A percentile compares a stretch with the other conserved stretches of the same genome.
Conservation (phyloP, 805 yeast species). For the Suhomyces sp. region DNA sequence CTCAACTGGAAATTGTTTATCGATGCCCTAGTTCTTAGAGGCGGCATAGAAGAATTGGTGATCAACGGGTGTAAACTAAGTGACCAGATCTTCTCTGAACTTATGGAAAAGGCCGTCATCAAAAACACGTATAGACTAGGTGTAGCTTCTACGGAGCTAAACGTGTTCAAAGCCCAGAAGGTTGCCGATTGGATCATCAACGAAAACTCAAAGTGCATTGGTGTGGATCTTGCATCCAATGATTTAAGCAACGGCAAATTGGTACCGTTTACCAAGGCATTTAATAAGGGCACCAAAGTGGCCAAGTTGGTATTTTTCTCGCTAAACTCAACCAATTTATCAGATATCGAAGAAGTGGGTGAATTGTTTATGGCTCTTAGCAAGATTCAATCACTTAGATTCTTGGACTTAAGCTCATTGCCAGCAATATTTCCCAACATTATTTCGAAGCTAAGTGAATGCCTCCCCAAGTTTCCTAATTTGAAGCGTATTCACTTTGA, state of each 20-base stretch:
- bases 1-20: conserved; percentile 56
- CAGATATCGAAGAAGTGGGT: conserved; percentile 36
- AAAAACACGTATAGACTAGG: conserved; percentile 50
- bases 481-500: conserved; percentile 55
- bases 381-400: conserved; percentile 40
- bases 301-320: conserved; percentile 49
- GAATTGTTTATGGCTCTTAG: conserved; percentile 37
- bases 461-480: conserved; percentile 43
- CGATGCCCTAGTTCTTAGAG: conserved; percentile 38
- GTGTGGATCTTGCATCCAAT: conserved; percentile 56
- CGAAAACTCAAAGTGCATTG: conserved; percentile 45
- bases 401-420: conserved; percentile 52
- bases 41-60: conserved; percentile 57
- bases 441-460: conserved; percentile 41
- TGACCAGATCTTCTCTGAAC: conserved; percentile 37
- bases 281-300: conserved; percentile 25
- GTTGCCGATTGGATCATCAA: conserved; percentile 48
- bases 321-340: conserved; percentile 48
- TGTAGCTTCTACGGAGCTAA: conserved; percentile 50
- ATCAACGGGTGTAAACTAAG: conserved; percentile 53
- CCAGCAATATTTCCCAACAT: conserved; percentile 53
- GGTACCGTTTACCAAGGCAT: conserved; percentile 43
- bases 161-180: conserved; percentile 36
- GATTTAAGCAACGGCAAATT: conserved; percentile 48
- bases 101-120: conserved; percentile 41